Conservation (phyloP, 345 rosid genomes). For the Rhizophora mangle region DNA sequence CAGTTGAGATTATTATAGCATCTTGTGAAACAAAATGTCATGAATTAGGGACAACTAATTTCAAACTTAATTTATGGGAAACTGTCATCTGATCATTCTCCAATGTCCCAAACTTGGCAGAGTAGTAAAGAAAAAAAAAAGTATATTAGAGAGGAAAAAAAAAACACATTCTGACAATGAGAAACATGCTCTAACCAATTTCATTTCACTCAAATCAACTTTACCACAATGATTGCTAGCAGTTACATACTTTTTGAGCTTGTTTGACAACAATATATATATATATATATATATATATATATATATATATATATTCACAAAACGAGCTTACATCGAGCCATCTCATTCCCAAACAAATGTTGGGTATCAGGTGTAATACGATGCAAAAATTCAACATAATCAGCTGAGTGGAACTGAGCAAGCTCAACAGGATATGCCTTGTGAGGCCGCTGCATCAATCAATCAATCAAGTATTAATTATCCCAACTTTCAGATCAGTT, state of each 20-base stretch:
- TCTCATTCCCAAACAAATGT: slow-evolving; percentile 52
- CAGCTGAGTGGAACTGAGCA: slow-evolving; percentile 93
- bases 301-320: not conserved
- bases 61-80: not conserved
- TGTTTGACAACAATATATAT: not conserved
- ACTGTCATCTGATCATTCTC: not conserved
- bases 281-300: not conserved
- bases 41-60: not conserved
- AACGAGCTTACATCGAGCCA: slow-evolving; percentile 57
- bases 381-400: slow-evolving; percentile 88
- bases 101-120: not conserved
- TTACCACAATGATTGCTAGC: not conserved
- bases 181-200: not conserved
- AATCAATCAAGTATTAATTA: slow-evolving; percentile 10
- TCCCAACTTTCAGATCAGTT: not conserved
- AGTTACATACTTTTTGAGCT: too few relatives aligned
- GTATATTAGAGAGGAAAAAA: too few relatives aligned
- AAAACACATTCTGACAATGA: not conserved
- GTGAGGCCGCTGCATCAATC: slow-evolving; percentile 77
- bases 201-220: not conserved
- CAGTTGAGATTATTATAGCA: not conserved
- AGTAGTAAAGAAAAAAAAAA: not conserved
- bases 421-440: slow-evolving; percentile 97
- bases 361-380: slow-evolving; percentile 76
- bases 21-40: not conserved